Evolutionary conservation across 1,284 basidiomycete genomes (phyloP), one percentile per base, ranked within the genome.

Genomic region (Apiotrichum domesticum): DNA sequence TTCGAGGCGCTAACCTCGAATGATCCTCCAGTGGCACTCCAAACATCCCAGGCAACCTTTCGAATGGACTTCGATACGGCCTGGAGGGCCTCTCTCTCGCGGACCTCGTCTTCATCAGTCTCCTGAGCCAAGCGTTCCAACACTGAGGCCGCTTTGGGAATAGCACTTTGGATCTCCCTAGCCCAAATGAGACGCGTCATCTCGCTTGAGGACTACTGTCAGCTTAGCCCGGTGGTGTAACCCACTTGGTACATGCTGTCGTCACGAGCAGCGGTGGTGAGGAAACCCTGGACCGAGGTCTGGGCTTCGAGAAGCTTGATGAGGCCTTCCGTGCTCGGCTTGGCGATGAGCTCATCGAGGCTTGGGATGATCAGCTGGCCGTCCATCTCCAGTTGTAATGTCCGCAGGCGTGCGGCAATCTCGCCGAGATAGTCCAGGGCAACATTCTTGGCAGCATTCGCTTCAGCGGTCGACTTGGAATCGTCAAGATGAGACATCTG

Each of bases 371-470:
- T 39, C 1, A 35, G 45, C 32, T 52, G 55, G 10, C 45, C 46
- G 4, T 46, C 51, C 62, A 67, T 66, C 32, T 63, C 57, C 3
- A 69, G 33, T 13, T 66, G 59, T 10, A 70, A 84, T 0, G 82
- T 79, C 32, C 89, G 83, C 42, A 98, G 80, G 45, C 84, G 83
- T 1, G 92, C 87, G 15, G 88, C 93, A 55, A 98, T 89, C n/a
- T 87, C 80, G 6, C 94, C 94, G 0, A 98, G 80, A 73, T 97
- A 90, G 71, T 98, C 95, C 32, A 98, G 79, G 0, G 93, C 90
- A 58, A 97, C 84, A 0, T 84, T 85, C 73, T 91, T 93, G 0
- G 87, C 84, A 0, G 88, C 88, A 64, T 87, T 90, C 48, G 81
- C 84, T 65, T 95, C 92, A 32, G 79, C 79, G 4, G 80, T 80